These are phyloP conservation scores for Dactylellina cionopaga DNA, from an alignment of 2,329 filamentous ascomycete genomes.

Conservation along the genomic window DNA sequence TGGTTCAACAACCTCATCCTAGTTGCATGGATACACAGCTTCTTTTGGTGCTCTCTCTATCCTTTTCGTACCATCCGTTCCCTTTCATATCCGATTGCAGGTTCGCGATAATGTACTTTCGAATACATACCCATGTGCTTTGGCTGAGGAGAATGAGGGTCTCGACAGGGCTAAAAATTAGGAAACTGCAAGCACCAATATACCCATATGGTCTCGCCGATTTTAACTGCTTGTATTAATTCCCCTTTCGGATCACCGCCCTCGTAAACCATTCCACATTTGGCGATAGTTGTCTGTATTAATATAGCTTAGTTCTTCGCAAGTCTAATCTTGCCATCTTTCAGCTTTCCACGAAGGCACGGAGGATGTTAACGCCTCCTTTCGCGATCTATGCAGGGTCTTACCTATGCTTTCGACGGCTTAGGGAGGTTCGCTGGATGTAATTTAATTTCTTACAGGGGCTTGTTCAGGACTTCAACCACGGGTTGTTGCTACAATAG, in stretches of 20 bases:
- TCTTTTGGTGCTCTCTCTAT: background rate
- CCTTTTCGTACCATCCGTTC: no score
- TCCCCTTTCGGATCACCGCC: conserved; percentile 35
- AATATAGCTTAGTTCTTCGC: background rate
- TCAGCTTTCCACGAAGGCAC: conserved; percentile 18
- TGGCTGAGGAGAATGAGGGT: conserved; percentile 9
- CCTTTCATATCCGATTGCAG: conserved; percentile 17
- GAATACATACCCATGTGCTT: background rate
- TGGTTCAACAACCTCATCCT: background rate
- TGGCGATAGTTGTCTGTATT: background rate
- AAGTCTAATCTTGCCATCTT: background rate
- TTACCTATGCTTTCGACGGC: background rate
- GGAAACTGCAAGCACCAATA: conserved; percentile 20
- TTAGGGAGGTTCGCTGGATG: background rate
- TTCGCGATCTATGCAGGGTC: conserved; percentile 35
- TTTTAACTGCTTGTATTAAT: conserved; percentile 32
- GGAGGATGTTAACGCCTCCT: conserved; percentile 40
- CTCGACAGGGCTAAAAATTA: conserved; percentile 28
- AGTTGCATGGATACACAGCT: background rate
- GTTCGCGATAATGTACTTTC: conserved; percentile 10
- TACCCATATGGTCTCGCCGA: conserved; percentile 26
- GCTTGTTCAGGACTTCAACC: background rate
- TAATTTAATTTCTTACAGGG: background rate
- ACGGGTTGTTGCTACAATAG: background rate
- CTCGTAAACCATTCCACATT: background rate